Evolutionary conservation across 192 early-diverging fungal genomes (phyloP), one percentile per base, ranked within the genome.

Genomic region (Backusella parvicylindrica): DNA sequence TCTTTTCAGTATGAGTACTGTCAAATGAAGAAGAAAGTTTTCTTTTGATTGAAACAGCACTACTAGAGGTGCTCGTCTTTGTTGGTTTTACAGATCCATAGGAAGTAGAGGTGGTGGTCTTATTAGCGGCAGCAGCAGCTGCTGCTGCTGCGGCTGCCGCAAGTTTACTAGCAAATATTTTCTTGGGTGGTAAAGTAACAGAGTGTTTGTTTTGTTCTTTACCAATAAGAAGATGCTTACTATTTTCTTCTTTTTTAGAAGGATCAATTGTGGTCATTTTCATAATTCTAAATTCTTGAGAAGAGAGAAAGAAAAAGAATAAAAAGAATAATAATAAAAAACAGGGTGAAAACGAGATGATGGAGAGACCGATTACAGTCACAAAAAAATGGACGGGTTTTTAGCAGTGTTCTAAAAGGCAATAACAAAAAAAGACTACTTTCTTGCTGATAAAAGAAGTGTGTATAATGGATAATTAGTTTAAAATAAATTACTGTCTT

Each of bases 261-360:
- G 68, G 40, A 40, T 70, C 68, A 70, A 70, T 70, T 1, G 68
- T 70, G 28, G 68, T 70, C 68, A 70, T 70, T 28, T 70, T 70
- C 28, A 66, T 66, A 66, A 64, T 15, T 64, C 26, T 5, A 64
- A 26, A 33, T 13, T 8, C 26, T 18, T 32, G 12, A 33, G 16
- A 23, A 66, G 28, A 64, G 15, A 66, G 63, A 23, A 28, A 30
- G 49, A 18, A 56, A 9, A 56, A 56, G 36, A 38, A 11, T 9
- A 38, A 11, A 8, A 12, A 53, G 9, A 9, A 53, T 16, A 23
- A 28, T 28, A 60, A 13, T 2, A 60, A 56, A 60, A 60, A 60
- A 28, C 8, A 60, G 11, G 21, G 53, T 28, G 50, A 56, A 12
- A 56, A 12, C 3, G 28, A 13, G 28, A 28, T 2, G 4, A 60